These are phyloP conservation scores for Trichophyton rubrum DNA, from an alignment of 2,329 filamentous ascomycete species.

Conservation along the genomic window DNA sequence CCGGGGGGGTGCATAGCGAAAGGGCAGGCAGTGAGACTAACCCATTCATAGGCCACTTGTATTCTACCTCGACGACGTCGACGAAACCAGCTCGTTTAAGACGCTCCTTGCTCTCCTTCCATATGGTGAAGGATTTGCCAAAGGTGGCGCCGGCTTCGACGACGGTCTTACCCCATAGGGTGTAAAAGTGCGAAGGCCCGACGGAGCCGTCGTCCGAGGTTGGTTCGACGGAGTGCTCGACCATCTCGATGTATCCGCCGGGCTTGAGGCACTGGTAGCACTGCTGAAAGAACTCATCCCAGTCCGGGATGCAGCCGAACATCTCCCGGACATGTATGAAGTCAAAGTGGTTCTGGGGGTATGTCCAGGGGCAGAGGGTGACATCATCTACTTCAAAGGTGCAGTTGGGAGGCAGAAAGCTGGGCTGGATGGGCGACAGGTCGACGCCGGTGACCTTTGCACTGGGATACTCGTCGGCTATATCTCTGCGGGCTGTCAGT, in stretches of 20 bases:
- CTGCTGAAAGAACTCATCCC: slow-evolving; percentile 31
- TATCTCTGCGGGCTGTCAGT: slow-evolving; percentile 14
- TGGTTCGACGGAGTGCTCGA: slow-evolving; percentile 18
- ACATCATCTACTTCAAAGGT: slow-evolving; percentile 38
- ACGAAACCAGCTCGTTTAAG: slow-evolving; percentile 32
- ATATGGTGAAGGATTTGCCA: slow-evolving; percentile 19
- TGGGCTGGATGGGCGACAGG: slow-evolving; percentile 39
- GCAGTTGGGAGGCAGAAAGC: slow-evolving; percentile 35
- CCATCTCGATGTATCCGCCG: slow-evolving; percentile 28
- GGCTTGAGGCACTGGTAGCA: slow-evolving; percentile 26
- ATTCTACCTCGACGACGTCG: slow-evolving; percentile 31
- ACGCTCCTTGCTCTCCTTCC: slow-evolving; percentile 17
- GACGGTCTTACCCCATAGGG: slow-evolving; percentile 13
- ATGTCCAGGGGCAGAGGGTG: slow-evolving; percentile 30
- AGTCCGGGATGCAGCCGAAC: slow-evolving; percentile 36
- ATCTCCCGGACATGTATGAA: slow-evolving; percentile 37
- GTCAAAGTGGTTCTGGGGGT: slow-evolving; percentile 26
- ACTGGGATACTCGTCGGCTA: slow-evolving; percentile 25
- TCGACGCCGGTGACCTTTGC: slow-evolving; percentile 37
- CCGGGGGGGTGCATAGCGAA: too few relatives aligned
- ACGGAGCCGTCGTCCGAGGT: slow-evolving; percentile 16
- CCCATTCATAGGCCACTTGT: slow-evolving; percentile 28
- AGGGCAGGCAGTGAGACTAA: too few relatives aligned
- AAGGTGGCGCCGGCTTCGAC: slow-evolving; percentile 13
- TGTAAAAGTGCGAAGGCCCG: slow-evolving; percentile 14